Percentiles rank a stretch among this genome's conserved stretches.
Evolutionary conservation across 1,139 yeast species (phyloP).

Genomic region (Yamadazyma epiphylla): DNA sequence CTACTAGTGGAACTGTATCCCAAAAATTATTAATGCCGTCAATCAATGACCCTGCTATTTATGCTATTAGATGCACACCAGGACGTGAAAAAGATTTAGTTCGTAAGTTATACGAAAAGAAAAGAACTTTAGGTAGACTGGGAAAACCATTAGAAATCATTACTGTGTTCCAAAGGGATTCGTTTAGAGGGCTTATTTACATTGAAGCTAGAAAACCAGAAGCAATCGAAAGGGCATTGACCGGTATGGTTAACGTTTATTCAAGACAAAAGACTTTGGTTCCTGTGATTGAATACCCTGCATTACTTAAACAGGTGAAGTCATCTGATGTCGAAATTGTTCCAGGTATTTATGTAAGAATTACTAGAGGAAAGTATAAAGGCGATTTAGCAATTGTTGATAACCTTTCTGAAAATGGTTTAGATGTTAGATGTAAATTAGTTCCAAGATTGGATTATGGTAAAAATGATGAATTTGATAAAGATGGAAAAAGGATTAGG

Average conservation of each 20-base stretch:
- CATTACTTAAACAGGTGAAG: conserved; percentile 84
- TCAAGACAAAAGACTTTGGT: conserved; percentile 72
- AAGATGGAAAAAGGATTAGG: conserved; percentile 50
- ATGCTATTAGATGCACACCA: conserved; percentile 92
- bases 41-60: conserved; percentile 92
- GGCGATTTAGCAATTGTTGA: conserved; percentile 93
- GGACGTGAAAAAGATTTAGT: conserved; percentile 93
- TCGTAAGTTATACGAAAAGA: conserved; percentile 76
- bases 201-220: conserved; percentile 92
- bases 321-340: conserved; percentile 82
- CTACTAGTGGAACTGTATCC: conserved; percentile 74
- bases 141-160: conserved; percentile 65
- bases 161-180: conserved; percentile 94
- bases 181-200: conserved; percentile 86
- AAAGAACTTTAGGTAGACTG: conserved; percentile 62
- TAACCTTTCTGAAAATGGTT: conserved; percentile 88
- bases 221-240: conserved; percentile 83
- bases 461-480: conserved; percentile 54
- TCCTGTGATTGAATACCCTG: conserved; percentile 95
- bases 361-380: conserved; percentile 86
- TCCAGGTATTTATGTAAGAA: conserved; percentile 90
- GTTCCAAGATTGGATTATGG: conserved; percentile 95
- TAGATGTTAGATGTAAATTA: conserved; percentile 86
- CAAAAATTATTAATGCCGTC: conserved; percentile 93
- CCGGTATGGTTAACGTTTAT: conserved; percentile 85